phyloP scores from a whole-genome alignment of 2,329 filamentous ascomycete genomes.

The Beauveria varroae region DNA sequence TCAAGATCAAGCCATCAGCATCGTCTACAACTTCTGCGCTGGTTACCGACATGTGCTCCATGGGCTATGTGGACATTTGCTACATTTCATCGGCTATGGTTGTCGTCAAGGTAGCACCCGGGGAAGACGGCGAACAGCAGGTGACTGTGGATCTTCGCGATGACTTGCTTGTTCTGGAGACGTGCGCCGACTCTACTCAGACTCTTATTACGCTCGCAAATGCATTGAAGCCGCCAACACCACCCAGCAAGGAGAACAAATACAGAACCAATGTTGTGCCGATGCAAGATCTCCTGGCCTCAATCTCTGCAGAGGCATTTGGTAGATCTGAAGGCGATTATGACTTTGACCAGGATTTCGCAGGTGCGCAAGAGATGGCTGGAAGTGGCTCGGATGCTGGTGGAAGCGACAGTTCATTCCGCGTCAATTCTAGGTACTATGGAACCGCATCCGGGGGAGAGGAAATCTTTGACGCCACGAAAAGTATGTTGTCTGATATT shows the following conservation, averaged over 20 bases:
- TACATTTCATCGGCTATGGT: slow-evolving; percentile 77
- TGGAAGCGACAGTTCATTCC: slow-evolving; percentile 28
- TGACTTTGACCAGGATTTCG: slow-evolving; percentile 57
- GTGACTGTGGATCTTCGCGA: slow-evolving; percentile 78
- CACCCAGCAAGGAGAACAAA: slow-evolving; percentile 74
- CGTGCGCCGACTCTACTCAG: slow-evolving; percentile 93
- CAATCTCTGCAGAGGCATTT: slow-evolving; percentile 82
- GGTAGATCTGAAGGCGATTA: slow-evolving; percentile 53
- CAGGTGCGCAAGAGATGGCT: slow-evolving; percentile 42
- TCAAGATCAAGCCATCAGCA: slow-evolving; percentile 19
- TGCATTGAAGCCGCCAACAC: slow-evolving; percentile 73
- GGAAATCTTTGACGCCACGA: slow-evolving; percentile 41
- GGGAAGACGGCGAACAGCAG: slow-evolving; percentile 50
- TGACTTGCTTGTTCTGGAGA: slow-evolving; percentile 83
- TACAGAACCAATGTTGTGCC: slow-evolving; percentile 84
- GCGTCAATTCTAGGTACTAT: slow-evolving; percentile 40
- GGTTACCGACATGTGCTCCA: slow-evolving; percentile 48
- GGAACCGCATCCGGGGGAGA: slow-evolving; percentile 35
- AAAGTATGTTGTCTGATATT: slow-evolving; percentile 22
- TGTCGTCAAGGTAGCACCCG: slow-evolving; percentile 50
- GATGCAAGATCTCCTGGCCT: slow-evolving; percentile 80
- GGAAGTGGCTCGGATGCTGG: slow-evolving; percentile 27
- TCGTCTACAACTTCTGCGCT: slow-evolving; percentile 38
- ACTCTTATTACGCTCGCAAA: slow-evolving; percentile 76
- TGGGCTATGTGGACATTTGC: slow-evolving; percentile 80